A percentile compares a stretch with the other conserved stretches of the same genome.
These are phyloP conservation scores for Cyathus striatus DNA, from an alignment of 768 basidiomycete species.

Conservation along the genomic window DNA sequence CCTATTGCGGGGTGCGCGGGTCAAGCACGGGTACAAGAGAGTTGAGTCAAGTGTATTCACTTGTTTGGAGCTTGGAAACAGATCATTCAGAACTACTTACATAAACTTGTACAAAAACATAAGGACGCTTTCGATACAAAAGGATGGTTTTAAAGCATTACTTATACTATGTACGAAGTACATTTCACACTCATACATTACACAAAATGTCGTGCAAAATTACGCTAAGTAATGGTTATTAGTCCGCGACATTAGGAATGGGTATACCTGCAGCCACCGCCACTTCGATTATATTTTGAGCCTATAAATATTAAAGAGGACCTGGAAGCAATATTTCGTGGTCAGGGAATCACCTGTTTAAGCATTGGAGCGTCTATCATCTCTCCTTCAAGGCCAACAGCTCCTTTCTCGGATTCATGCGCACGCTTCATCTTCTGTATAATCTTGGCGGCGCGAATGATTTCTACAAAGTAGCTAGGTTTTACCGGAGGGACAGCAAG, in stretches of 20 bases:
- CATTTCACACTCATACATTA: no score
- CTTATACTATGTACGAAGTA: no score
- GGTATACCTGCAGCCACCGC: conserved; percentile 51
- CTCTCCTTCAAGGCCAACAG: conserved; percentile 72
- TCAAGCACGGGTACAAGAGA: no score
- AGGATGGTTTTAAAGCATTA: no score
- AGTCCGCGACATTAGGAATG: conserved; percentile 41
- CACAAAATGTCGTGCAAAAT: neutral
- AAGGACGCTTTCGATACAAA: neutral
- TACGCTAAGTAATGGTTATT: conserved; percentile 2
- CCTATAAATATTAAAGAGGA: conserved; percentile 15
- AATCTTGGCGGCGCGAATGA: conserved; percentile 71
- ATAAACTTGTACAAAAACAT: neutral
- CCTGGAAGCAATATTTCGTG: neutral
- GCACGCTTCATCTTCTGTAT: conserved; percentile 59
- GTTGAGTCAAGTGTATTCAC: neutral
- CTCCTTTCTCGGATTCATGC: conserved; percentile 51
- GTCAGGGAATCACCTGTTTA: conserved; percentile 52
- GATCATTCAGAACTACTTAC: neutral
- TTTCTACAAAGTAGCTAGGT: conserved; percentile 42
- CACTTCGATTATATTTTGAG: conserved; percentile 42
- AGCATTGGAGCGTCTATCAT: conserved; percentile 95
- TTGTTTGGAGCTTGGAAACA: neutral
- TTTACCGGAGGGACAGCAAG: neutral
- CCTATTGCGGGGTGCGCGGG: no score